phyloP scores from a whole-genome alignment of 805 yeast species.

The Spathaspora girioi region DNA sequence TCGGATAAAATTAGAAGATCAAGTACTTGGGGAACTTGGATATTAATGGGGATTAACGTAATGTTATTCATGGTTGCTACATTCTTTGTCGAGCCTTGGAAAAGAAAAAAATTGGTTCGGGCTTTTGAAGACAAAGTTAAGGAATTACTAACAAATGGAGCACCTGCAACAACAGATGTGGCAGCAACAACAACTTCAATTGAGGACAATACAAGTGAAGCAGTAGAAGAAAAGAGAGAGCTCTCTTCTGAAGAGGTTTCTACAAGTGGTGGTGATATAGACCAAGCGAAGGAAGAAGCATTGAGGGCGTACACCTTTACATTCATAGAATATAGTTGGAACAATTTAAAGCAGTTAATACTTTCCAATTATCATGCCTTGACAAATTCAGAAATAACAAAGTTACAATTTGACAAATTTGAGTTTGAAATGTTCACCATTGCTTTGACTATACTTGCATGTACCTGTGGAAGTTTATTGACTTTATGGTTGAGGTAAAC shows the following conservation, averaged over 20 bases:
- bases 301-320: neutral
- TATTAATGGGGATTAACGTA: conserved; percentile 83
- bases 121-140: conserved; percentile 81
- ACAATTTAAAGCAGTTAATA: conserved; percentile 9
- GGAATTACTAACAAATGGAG: conserved; percentile 19
- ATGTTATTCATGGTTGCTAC: conserved; percentile 77
- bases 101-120: conserved; percentile 71
- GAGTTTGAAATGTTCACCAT: conserved; percentile 18
- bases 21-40: conserved; percentile 95
- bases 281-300: neutral
- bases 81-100: conserved; percentile 91
- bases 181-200: too few relatives aligned
- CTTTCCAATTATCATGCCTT: conserved; percentile 15
- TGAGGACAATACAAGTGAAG: neutral
- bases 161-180: neutral
- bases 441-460: conserved; percentile 13
- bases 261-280: neutral
- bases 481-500: conserved; percentile 13
- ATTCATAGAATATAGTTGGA: conserved; percentile 13
- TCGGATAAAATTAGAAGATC: conserved; percentile 92
- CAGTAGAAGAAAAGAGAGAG: neutral
- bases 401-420: conserved; percentile 17
- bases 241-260: neutral
- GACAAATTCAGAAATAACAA: conserved; percentile 9
- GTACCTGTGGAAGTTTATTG: conserved; percentile 16